A percentile compares a stretch with the other conserved stretches of the same genome.
Evolutionary conservation across 2,329 filamentous ascomycete species (phyloP).

Genomic region (Endothia cerciana): DNA sequence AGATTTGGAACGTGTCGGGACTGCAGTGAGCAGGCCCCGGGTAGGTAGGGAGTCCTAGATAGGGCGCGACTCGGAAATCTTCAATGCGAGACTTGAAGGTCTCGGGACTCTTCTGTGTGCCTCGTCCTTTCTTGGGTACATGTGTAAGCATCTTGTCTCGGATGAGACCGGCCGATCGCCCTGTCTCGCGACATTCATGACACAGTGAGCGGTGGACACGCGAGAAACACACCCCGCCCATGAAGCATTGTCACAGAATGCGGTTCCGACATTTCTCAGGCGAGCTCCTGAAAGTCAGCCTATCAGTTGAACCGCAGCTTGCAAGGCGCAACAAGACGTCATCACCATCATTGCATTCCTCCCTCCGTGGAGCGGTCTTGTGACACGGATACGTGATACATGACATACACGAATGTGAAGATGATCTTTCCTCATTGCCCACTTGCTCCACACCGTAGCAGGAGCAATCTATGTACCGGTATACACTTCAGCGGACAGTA

Average conservation of each 20-base stretch:
- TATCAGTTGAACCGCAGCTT: background rate
- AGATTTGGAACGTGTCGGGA: constrained; percentile 76
- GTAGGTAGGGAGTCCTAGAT: background rate
- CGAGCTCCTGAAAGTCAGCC: no score
- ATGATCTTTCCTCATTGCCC: background rate
- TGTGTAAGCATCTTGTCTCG: background rate
- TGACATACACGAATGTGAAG: background rate
- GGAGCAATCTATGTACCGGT: background rate
- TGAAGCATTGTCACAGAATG: no score
- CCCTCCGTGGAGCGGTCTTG: no score
- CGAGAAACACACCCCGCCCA: no score
- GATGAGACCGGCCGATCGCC: no score
- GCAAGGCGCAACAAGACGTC: background rate
- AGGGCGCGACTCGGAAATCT: background rate
- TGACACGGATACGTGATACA: no score
- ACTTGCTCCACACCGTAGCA: background rate
- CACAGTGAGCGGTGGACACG: no score
- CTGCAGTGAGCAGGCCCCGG: constrained; percentile 44
- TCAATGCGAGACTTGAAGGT: background rate
- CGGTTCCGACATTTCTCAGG: no score
- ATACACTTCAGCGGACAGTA: constrained; percentile 4
- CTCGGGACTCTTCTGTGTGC: background rate
- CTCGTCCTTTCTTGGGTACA: background rate
- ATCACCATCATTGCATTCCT: no score
- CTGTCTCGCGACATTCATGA: no score